A percentile compares a stretch with the other conserved stretches of the same genome.
Conservation (phyloP, 2,329 filamentous ascomycete species). For the Aspergillus viridinutans region DNA sequence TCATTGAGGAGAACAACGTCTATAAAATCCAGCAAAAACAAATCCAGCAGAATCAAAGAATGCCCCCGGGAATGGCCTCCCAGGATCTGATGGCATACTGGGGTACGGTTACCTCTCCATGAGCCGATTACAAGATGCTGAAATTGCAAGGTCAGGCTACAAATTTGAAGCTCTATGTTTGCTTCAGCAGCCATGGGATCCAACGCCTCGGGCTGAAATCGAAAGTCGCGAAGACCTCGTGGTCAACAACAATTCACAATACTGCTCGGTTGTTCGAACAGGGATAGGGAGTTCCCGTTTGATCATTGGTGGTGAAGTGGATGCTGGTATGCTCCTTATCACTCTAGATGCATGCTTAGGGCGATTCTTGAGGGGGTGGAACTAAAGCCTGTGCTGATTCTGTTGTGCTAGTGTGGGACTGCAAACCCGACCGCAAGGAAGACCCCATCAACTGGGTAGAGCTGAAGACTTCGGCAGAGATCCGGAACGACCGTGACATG, state of each 20-base stretch:
- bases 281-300: slow-evolving; percentile 72
- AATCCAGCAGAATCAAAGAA: slow-evolving; percentile 51
- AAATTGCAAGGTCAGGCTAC: slow-evolving; percentile 60
- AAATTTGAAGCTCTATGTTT: slow-evolving; percentile 90
- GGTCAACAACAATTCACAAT: slow-evolving; percentile 88
- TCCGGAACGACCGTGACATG: slow-evolving; percentile 63
- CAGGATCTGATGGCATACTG: slow-evolving; percentile 87
- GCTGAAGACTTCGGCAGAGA: slow-evolving; percentile 80
- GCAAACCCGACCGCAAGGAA: slow-evolving; percentile 63
- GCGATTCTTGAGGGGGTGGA: neutral
- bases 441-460: slow-evolving; percentile 88
- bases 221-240: slow-evolving; percentile 66
- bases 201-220: slow-evolving; percentile 70
- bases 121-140: neutral
- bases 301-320: slow-evolving; percentile 88
- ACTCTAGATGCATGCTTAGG: neutral
- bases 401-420: slow-evolving; percentile 66
- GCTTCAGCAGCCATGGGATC: slow-evolving; percentile 68
- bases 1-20: slow-evolving; percentile 84
- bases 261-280: slow-evolving; percentile 89
- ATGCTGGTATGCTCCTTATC: slow-evolving; percentile 60
- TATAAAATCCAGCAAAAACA: slow-evolving; percentile 63
- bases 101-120: slow-evolving; percentile 52
- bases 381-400: neutral
- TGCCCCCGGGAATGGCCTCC: slow-evolving; percentile 53